Evolutionary conservation across 371 early-diverging fungal species (phyloP).

Genomic region (Mortierella sp.): DNA sequence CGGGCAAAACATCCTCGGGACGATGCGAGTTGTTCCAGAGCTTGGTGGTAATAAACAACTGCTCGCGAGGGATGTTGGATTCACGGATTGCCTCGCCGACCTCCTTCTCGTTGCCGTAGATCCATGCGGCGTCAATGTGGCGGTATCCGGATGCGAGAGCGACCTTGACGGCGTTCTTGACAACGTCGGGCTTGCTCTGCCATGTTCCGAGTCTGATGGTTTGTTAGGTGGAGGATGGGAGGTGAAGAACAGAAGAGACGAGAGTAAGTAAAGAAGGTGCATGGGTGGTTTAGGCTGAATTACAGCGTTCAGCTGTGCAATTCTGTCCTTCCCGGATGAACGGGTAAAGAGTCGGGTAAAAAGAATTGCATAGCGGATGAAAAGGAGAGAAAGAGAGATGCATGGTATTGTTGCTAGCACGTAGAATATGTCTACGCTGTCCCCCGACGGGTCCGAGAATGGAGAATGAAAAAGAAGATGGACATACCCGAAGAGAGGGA

Average conservation of each 20-base stretch:
- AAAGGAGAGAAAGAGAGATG: not conserved
- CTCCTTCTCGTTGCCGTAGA: slow-evolving; percentile 88
- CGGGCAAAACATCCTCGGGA: slow-evolving; percentile 77
- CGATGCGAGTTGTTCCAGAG: slow-evolving; percentile 90
- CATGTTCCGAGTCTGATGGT: slow-evolving; percentile 70
- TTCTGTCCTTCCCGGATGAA: not conserved
- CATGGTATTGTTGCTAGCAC: not conserved
- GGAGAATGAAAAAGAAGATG: not conserved
- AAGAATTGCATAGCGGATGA: not conserved
- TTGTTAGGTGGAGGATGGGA: not conserved
- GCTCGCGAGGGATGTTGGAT: slow-evolving; percentile 71
- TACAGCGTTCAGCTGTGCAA: not conserved
- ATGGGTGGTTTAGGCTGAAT: not conserved
- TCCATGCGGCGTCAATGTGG: slow-evolving; percentile 78
- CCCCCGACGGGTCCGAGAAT: not conserved
- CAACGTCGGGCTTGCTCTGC: slow-evolving; percentile 69
- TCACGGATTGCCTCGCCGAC: slow-evolving; percentile 82
- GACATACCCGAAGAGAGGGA: slow-evolving; percentile 61
- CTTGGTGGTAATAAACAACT: slow-evolving; percentile 92
- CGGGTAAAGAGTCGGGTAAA: slow-evolving; percentile 11
- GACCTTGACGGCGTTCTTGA: slow-evolving; percentile 69
- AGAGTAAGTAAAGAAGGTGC: too few relatives aligned
- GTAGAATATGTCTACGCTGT: too few relatives aligned
- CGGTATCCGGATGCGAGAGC: slow-evolving; percentile 79
- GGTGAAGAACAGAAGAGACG: not conserved